These are phyloP conservation scores for Chenopodium album DNA, from an alignment of 148 eudicot genomes.

Conservation along the genomic window DNA sequence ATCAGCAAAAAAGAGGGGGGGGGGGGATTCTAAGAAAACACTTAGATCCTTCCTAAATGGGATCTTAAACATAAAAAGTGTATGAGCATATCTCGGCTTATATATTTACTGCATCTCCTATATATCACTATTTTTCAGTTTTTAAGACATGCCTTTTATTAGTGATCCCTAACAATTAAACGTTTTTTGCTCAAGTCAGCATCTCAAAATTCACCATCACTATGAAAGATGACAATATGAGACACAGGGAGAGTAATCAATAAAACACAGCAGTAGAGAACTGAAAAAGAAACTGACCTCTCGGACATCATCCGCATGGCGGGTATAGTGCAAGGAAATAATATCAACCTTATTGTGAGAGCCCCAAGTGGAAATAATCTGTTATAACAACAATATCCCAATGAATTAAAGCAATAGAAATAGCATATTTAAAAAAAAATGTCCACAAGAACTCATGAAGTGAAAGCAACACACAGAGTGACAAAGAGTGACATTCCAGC, in stretches of 20 bases:
- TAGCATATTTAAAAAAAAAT: conserved; percentile 22
- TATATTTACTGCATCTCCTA: background rate
- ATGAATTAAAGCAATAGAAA: conserved; percentile 21
- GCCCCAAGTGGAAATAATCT: conserved; percentile 64
- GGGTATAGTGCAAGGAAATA: conserved; percentile 50
- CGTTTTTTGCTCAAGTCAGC: background rate
- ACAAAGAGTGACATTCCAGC: background rate
- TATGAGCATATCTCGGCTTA: background rate
- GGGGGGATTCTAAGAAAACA: too few species aligned
- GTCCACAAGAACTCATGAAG: background rate
- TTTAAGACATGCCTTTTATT: background rate
- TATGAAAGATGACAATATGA: background rate
- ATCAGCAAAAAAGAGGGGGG: too few species aligned
- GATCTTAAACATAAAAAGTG: background rate
- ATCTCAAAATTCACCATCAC: background rate
- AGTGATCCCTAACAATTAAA: background rate
- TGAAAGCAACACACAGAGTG: background rate
- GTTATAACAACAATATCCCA: conserved; percentile 7
- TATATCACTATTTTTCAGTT: background rate
- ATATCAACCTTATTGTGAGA: conserved; percentile 50
- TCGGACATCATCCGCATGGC: conserved; percentile 62
- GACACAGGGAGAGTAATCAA: background rate
- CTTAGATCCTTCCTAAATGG: too few species aligned
- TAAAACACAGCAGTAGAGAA: background rate
- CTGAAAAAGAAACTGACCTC: conserved; percentile 37